Evolutionary conservation across 192 early-diverging fungal species (phyloP).

Genomic region (Globomyces pollinis-pini): DNA sequence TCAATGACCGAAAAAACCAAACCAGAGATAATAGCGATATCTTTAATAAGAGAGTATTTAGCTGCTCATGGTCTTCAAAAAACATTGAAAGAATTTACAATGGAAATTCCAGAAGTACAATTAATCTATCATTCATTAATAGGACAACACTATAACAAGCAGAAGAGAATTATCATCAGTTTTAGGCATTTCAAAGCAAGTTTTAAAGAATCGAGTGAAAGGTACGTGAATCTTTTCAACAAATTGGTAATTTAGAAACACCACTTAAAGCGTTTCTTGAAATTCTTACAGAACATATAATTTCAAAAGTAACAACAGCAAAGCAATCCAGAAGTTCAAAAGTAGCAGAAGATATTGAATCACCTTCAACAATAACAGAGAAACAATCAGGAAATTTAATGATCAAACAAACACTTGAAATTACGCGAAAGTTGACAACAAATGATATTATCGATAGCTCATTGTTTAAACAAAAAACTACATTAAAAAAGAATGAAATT

Average conservation of each 20-base stretch:
- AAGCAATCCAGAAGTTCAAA: not conserved
- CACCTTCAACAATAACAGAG: not conserved
- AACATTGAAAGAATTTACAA: constrained; percentile 24
- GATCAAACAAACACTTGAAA: too few relatives aligned
- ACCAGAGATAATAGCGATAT: too few relatives aligned
- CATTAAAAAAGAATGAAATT: too few relatives aligned
- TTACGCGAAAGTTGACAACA: too few relatives aligned
- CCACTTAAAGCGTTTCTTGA: constrained; percentile 13
- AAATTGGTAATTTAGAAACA: constrained; percentile 9
- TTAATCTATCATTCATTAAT: not conserved
- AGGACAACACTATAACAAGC: constrained; percentile 14
- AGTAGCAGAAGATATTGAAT: not conserved
- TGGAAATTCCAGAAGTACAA: constrained; percentile 8
- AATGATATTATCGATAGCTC: not conserved
- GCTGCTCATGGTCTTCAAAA: constrained; percentile 15
- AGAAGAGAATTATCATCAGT: not conserved
- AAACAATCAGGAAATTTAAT: not conserved
- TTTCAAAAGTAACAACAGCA: not conserved
- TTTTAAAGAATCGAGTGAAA: not conserved
- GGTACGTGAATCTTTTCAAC: not conserved
- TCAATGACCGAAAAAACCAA: too few relatives aligned
- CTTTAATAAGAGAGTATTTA: constrained; percentile 19
- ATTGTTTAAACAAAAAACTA: not conserved
- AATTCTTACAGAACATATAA: constrained; percentile 5
- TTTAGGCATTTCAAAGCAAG: constrained; percentile 6